A percentile compares a stretch with the other conserved stretches of the same genome.
Evolutionary conservation across 179 eudicot genomes (phyloP).

Genomic region (Silene coronaria): DNA sequence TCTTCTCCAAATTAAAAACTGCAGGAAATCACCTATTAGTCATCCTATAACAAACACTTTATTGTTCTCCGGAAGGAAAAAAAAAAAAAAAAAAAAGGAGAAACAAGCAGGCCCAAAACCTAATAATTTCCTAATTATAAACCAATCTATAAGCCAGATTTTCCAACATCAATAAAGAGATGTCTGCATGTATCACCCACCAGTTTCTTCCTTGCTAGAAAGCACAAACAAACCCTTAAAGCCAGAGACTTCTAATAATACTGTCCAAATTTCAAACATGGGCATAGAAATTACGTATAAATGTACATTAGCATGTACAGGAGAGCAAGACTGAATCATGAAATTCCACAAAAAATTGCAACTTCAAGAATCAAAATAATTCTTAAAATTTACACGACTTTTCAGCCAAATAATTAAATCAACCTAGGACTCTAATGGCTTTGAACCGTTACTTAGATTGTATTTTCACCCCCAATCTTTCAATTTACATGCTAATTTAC

Average conservation of each 20-base stretch:
- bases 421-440: background rate
- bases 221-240: too few relatives aligned
- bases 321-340: background rate
- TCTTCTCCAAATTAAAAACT: conserved; percentile 92
- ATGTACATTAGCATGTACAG: background rate
- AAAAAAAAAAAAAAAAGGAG: background rate
- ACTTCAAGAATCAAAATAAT: background rate
- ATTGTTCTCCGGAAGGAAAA: background rate
- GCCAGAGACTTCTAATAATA: too few relatives aligned
- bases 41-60: background rate
- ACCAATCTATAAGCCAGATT: background rate
- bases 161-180: background rate
- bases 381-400: background rate
- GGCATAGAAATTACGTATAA: too few relatives aligned
- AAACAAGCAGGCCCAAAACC: background rate
- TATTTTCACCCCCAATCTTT: background rate
- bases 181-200: background rate
- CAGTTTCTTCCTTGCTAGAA: too few relatives aligned
- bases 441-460: background rate
- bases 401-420: background rate
- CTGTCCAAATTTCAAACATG: too few relatives aligned
- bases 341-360: background rate
- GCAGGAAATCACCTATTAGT: conserved; percentile 29
- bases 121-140: background rate
- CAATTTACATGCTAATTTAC: background rate